Evolutionary conservation across 1,284 basidiomycete genomes (phyloP).

Genomic region (Jaminaea rosea): DNA sequence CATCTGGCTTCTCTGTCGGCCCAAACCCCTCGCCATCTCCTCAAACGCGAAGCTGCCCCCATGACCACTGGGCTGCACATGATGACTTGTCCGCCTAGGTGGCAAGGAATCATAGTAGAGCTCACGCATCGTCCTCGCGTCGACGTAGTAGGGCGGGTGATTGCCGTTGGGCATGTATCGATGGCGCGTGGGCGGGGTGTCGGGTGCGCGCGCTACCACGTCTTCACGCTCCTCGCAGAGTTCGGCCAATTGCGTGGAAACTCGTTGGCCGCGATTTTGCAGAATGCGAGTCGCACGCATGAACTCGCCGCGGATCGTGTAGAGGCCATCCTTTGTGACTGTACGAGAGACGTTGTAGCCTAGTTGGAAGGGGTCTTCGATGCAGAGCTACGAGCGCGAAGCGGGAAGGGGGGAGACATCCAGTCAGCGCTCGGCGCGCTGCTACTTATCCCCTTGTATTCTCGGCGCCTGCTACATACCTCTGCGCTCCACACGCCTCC

Average conservation of each 20-base stretch:
- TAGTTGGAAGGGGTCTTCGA: constrained; percentile 80
- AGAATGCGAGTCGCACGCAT: constrained; percentile 75
- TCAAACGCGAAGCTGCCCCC: constrained; percentile 42
- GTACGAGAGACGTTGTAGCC: constrained; percentile 93
- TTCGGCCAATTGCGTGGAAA: constrained; percentile 34
- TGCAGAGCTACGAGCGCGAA: constrained; percentile 47
- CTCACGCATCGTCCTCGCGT: constrained; percentile 2
- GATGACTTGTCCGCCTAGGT: constrained; percentile 12
- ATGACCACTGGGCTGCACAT: constrained; percentile 17
- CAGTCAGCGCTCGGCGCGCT: not conserved
- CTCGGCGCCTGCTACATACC: constrained; percentile 50
- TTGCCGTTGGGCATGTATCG: not conserved
- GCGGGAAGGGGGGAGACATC: not conserved
- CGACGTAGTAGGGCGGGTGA: not conserved
- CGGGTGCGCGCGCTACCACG: constrained; percentile 38
- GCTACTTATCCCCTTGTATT: constrained; percentile 55
- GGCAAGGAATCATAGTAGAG: constrained; percentile 2
- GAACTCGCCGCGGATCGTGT: constrained; percentile 94
- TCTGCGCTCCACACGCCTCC: constrained; percentile 88
- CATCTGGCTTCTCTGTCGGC: constrained; percentile 9
- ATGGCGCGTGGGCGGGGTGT: constrained; percentile 16
- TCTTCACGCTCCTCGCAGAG: constrained; percentile 45
- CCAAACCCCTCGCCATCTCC: constrained; percentile 39
- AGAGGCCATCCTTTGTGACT: constrained; percentile 90
- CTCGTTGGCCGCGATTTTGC: constrained; percentile 25